Base-by-base conservation (phyloP, 179 eudicot species). In the Silene noctiflora region DNA sequence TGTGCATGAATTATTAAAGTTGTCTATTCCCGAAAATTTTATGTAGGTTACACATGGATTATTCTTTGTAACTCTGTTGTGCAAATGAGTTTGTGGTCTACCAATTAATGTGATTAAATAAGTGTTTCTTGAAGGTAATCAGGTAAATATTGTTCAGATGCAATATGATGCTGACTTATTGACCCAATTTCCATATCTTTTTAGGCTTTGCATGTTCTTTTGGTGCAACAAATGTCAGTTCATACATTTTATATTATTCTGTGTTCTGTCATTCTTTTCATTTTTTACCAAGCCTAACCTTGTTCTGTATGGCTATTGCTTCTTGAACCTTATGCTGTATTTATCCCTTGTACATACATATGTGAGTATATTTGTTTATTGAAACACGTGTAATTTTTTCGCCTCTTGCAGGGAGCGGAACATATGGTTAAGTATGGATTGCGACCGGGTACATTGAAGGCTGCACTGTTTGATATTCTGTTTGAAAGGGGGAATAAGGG, bases 381-480 rank as follows among this genome's bases (percentile, higher is more conserved):
- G 10, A 25, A 78, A 64, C 66, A 61, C 35, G 58, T 58, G 33
- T 82, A 21, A 21, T 22, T 33, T 64, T 58, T 69, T 72, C 11
- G 13, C 67, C 1, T 77, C 69, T 53, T 77, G 29, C 80, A 96
- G 99, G 94, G 88, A 81, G 86, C 64, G 64, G 82, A 81, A 72
- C 83, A 60, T 67, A 84, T 93, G 91, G 83, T 76, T 64, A 91
- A 86, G 83, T 90, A 81, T 85, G 94, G 96, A 35, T 72, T 96
- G 75, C 75, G 76, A 51, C 88, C 90, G 39, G 91, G 91, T 69
- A 91, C 96, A 55, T 75, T 96, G 78, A 96, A 96, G 90, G 98
- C 94, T 71, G 97, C 85, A 80, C 72, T 96, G 68, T 96, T 93
- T 74, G 84, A 82, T 75, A 76, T 87, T 65, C 87, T 96, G 84